Evolutionary conservation across 768 basidiomycete species (phyloP), one percentile per base, ranked within the genome.

Genomic region (Lactarius trivialis): DNA sequence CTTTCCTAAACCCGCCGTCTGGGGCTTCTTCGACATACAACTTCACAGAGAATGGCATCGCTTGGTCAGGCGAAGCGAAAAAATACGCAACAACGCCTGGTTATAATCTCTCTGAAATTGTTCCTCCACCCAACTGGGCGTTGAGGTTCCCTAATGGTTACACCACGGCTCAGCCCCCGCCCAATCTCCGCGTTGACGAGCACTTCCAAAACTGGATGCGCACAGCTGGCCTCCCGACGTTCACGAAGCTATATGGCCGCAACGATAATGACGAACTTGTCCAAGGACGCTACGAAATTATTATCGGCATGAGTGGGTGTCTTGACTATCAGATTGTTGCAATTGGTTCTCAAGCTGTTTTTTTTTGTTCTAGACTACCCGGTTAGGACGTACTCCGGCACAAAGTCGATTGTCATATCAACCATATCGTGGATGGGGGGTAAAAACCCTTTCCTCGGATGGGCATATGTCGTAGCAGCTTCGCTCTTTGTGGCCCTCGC

Each of bases 201-300:
- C 94, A 91, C 69, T 98, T 99, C 79, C 96, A 98, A 75, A 95
- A 96, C 71, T 99, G 97, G 97, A 99, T 99, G 97, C 84, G 96
- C 61, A 97, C 95, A 2, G 93, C 97, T 0, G 97, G 96, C 14
- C 74, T 98, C 52, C 97, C 97, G 9, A 98, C 96, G 7, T 99
- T 99, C 74, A 86, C 93, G 34, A 98, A 99, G 76, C 77, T 99
- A 24, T 98, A 89, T 70, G 94, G 89, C 17, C 81, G 96, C 65
- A 98, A 98, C 71, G 95, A 98, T 69, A 73, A 83, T 32, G 80
- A 88, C 55, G 77, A 74, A 26, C 83, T 99, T 79, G 68, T 69
- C 21, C 79, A 84, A 58, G 97, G 94, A 8, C 78, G 74, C 33
- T 98, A 98, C 72, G 76, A 81, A 64, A 82, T 98, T 60, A 75